Percentiles rank a stretch among this genome's conserved stretches.
Conservation (phyloP, 1,284 basidiomycete genomes). For the Leccinum subrobustum region DNA sequence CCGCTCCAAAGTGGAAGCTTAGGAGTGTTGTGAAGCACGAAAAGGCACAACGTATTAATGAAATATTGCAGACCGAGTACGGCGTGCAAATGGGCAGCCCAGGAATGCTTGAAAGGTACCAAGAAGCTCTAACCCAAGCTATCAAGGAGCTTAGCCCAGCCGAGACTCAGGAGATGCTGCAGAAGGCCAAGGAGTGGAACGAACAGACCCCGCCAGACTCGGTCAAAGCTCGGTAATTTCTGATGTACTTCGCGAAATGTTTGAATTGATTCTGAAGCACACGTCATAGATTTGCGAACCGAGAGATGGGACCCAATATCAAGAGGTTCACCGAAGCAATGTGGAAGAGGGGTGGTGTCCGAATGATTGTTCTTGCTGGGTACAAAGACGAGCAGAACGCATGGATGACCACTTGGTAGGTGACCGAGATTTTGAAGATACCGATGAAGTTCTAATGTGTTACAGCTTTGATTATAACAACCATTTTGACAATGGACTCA, state of each 20-base stretch:
- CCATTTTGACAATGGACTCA: background rate
- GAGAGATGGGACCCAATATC: background rate
- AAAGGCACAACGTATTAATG: background rate
- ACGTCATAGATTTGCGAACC: background rate
- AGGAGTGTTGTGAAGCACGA: background rate
- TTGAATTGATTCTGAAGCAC: background rate
- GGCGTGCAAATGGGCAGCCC: background rate
- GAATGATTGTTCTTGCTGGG: background rate
- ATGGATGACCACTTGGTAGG: background rate
- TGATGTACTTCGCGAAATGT: too few species aligned
- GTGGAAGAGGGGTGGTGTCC: background rate
- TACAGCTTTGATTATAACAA: background rate
- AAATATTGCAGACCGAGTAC: background rate
- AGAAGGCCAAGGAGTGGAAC: background rate
- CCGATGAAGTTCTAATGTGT: background rate
- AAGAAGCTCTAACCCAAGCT: background rate
- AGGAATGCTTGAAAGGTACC: background rate
- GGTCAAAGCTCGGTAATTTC: background rate
- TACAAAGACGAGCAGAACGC: background rate
- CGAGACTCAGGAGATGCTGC: background rate
- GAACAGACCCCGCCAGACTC: background rate
- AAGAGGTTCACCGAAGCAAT: background rate
- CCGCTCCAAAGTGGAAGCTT: background rate
- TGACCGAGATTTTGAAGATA: background rate
- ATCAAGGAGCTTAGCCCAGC: background rate